Conservation (phyloP, 768 basidiomycete genomes). For the Amanita pallidorosea region DNA sequence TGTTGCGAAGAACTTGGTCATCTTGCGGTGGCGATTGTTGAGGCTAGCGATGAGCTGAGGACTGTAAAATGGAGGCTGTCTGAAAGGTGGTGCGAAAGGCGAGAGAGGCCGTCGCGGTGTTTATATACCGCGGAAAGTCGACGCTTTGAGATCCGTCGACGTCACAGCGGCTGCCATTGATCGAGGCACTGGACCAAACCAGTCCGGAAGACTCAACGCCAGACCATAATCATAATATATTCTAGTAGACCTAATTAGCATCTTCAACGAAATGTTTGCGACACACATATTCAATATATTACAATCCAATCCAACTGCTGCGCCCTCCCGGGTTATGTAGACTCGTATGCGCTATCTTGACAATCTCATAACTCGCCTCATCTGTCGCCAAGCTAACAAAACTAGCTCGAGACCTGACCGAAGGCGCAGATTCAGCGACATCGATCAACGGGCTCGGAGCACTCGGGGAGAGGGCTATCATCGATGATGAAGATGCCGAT, state of each 20-base stretch:
- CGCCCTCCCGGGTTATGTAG: slow-evolving; percentile 87
- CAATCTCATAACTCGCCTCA: slow-evolving; percentile 26
- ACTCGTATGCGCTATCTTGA: slow-evolving; percentile 93
- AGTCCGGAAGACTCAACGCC: not conserved
- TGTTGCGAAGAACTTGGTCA: slow-evolving; percentile 28
- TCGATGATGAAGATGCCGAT: slow-evolving; percentile 9
- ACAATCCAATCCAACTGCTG: slow-evolving; percentile 89
- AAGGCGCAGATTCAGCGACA: slow-evolving; percentile 31
- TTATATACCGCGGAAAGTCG: slow-evolving; percentile 1
- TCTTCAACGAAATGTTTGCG: not conserved
- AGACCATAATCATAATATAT: not conserved
- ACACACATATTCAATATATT: slow-evolving; percentile 2
- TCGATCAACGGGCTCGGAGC: slow-evolving; percentile 66
- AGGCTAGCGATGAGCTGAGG: slow-evolving; percentile 4
- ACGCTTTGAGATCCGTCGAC: slow-evolving; percentile 1
- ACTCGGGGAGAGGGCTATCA: slow-evolving; percentile 15
- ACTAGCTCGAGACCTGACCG: slow-evolving; percentile 13
- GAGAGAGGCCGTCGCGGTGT: not conserved
- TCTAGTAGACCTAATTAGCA: not conserved
- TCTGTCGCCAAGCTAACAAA: slow-evolving; percentile 6
- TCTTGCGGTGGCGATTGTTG: slow-evolving; percentile 4
- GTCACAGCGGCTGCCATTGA: slow-evolving; percentile 1
- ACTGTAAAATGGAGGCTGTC: slow-evolving; percentile 6
- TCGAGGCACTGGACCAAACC: not conserved
- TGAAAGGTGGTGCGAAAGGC: not conserved